phyloP scores from a whole-genome alignment of 495 filamentous ascomycete species.

The Aspergillus diversus region DNA sequence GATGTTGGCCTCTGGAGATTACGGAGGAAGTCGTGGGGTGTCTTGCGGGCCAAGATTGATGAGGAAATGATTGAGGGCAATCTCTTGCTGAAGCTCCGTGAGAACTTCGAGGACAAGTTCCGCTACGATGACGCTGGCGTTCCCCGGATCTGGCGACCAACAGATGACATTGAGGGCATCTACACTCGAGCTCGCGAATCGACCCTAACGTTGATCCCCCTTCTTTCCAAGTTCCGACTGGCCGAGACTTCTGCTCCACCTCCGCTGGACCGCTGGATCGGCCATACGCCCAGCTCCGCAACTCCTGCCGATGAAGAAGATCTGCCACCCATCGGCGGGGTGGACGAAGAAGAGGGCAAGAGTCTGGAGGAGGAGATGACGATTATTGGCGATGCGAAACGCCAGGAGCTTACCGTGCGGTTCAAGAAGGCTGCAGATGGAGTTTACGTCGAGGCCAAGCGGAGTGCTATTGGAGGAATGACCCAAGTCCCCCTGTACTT shows the following conservation, averaged over 20 bases:
- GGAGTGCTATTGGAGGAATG: slow-evolving; percentile 92
- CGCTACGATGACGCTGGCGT: slow-evolving; percentile 95
- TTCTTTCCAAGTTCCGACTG: slow-evolving; percentile 83
- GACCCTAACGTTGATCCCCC: slow-evolving; percentile 84
- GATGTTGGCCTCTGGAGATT: slow-evolving; percentile 92
- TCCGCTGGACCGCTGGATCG: slow-evolving; percentile 80
- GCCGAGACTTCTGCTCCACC: slow-evolving; percentile 71
- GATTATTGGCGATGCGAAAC: slow-evolving; percentile 84
- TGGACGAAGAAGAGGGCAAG: slow-evolving; percentile 92
- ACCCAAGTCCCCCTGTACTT: slow-evolving; percentile 95
- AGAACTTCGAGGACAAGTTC: slow-evolving; percentile 99
- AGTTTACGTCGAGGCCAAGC: slow-evolving; percentile 95
- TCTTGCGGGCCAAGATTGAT: slow-evolving; percentile 85
- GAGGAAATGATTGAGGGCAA: slow-evolving; percentile 99
- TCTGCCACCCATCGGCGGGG: slow-evolving; percentile 78
- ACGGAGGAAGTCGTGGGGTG: slow-evolving; percentile 90
- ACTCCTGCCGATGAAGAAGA: slow-evolving; percentile 89
- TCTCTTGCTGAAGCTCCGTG: slow-evolving; percentile 88
- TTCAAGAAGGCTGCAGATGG: slow-evolving; percentile 98
- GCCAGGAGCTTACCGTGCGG: slow-evolving; percentile 84
- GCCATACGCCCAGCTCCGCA: slow-evolving; percentile 72
- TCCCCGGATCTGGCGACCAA: slow-evolving; percentile 94
- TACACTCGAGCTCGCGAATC: slow-evolving; percentile 91
- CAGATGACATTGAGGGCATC: slow-evolving; percentile 93
- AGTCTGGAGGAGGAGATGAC: slow-evolving; percentile 94